Percentiles rank a stretch among this genome's conserved stretches.
These are phyloP conservation scores for Diplodia sapinea DNA, from an alignment of 2,329 filamentous ascomycete species.

Conservation along the genomic window DNA sequence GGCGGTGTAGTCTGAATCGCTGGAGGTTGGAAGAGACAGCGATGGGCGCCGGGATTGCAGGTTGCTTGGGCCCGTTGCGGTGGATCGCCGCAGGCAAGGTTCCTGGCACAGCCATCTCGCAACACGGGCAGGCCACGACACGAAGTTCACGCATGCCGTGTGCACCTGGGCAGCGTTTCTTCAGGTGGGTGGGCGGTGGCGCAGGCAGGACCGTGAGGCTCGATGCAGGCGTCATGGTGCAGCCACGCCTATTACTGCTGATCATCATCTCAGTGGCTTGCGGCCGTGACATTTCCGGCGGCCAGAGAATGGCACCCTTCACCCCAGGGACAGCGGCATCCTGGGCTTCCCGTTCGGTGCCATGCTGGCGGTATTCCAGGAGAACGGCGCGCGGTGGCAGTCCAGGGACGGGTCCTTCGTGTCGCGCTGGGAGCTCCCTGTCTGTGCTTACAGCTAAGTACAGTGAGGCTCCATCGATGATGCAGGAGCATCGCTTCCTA, in stretches of 20 bases:
- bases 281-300: constrained; percentile 4
- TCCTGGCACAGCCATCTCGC: constrained; percentile 9
- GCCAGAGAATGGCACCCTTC: neutral
- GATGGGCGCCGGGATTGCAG: constrained; percentile 1
- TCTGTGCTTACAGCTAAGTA: too few species aligned
- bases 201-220: constrained; percentile 1
- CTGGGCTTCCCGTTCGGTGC: neutral
- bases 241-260: constrained; percentile 5
- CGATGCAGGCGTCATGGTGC: constrained; percentile 3
- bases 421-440: neutral
- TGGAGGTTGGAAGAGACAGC: neutral
- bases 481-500: neutral
- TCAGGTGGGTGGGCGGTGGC: neutral
- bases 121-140: neutral
- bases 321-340: neutral
- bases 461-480: neutral
- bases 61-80: neutral
- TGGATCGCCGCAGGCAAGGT: constrained; percentile 9
- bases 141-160: neutral
- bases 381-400: neutral
- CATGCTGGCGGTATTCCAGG: neutral
- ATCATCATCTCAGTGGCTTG: constrained; percentile 21
- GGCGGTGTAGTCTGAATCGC: neutral
- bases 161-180: neutral
- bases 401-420: neutral